Evolutionary conservation across 257 asterid species (phyloP).

Genomic region (Solanum tarijense): DNA sequence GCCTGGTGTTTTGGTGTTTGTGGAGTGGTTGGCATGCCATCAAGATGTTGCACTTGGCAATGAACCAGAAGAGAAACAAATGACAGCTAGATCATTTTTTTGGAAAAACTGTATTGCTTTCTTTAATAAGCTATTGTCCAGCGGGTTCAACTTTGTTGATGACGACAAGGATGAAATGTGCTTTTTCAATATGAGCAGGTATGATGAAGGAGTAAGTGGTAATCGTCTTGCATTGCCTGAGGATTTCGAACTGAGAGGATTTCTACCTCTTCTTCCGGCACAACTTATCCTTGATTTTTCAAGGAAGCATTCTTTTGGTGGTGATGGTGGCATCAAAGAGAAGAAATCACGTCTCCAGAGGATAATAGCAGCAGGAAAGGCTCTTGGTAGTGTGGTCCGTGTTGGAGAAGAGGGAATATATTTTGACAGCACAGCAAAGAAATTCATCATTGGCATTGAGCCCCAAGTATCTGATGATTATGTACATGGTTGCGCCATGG

Average conservation of each 20-base stretch:
- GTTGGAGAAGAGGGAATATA: conserved; percentile 58
- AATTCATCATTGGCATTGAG: conserved; percentile 58
- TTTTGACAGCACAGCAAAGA: conserved; percentile 49
- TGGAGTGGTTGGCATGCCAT: conserved; percentile 88
- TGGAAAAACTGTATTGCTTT: conserved; percentile 61
- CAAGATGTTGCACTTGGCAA: conserved; percentile 65
- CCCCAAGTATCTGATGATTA: conserved; percentile 49
- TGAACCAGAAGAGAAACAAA: conserved; percentile 73
- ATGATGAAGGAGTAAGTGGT: conserved; percentile 72
- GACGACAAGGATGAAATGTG: conserved; percentile 75
- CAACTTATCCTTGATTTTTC: conserved; percentile 86
- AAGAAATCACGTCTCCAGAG: conserved; percentile 59
- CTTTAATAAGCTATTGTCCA: conserved; percentile 59
- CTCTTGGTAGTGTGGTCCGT: conserved; percentile 55
- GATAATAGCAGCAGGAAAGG: conserved; percentile 88
- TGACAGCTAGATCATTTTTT: conserved; percentile 54
- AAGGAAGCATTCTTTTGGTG: conserved; percentile 53
- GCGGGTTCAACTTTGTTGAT: conserved; percentile 36
- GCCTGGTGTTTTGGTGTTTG: conserved; percentile 85
- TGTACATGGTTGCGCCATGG: conserved; percentile 18
- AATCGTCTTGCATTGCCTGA: conserved; percentile 82
- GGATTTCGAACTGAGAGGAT: conserved; percentile 91
- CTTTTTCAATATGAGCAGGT: conserved; percentile 76
- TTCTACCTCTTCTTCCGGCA: conserved; percentile 76
- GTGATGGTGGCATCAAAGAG: conserved; percentile 52